Evolutionary conservation across 495 filamentous ascomycete species (phyloP).

Genomic region (Amphirosellinia nigrospora): DNA sequence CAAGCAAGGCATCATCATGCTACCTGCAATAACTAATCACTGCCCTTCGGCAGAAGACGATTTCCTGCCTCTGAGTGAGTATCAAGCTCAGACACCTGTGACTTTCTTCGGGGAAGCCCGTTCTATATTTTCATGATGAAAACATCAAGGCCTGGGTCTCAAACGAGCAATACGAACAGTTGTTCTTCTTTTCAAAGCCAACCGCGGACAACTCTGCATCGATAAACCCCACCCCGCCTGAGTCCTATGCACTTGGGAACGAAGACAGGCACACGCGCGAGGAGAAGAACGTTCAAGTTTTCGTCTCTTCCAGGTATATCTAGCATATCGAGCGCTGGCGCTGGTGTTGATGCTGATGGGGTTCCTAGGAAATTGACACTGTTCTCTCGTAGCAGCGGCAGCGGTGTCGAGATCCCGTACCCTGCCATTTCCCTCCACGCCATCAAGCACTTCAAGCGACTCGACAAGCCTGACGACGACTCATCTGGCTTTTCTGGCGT

Average conservation of each 20-base stretch:
- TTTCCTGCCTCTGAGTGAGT: slow-evolving; percentile 76
- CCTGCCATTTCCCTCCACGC: slow-evolving; percentile 88
- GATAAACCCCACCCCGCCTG: slow-evolving; percentile 39
- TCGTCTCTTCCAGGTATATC: slow-evolving; percentile 78
- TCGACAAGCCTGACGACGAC: slow-evolving; percentile 35
- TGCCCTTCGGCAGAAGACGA: slow-evolving; percentile 49
- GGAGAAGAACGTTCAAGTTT: slow-evolving; percentile 68
- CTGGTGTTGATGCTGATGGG: background rate
- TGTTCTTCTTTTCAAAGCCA: slow-evolving; percentile 57
- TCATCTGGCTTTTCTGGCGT: slow-evolving; percentile 49
- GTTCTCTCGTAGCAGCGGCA: slow-evolving; percentile 64
- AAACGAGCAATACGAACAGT: slow-evolving; percentile 47
- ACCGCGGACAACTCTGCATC: slow-evolving; percentile 32
- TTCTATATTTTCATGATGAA: slow-evolving; percentile 76
- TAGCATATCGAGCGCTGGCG: background rate
- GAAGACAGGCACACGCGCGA: slow-evolving; percentile 44
- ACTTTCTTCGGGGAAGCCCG: slow-evolving; percentile 82
- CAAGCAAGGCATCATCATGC: slow-evolving; percentile 33
- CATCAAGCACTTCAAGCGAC: slow-evolving; percentile 64
- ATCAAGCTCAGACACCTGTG: slow-evolving; percentile 82
- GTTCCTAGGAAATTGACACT: slow-evolving; percentile 70
- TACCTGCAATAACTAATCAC: slow-evolving; percentile 47
- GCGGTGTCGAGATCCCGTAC: slow-evolving; percentile 83
- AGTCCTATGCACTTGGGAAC: slow-evolving; percentile 41
- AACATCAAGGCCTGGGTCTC: slow-evolving; percentile 65